phyloP scores from a whole-genome alignment of 2,329 filamentous ascomycete species.

The Pseudogymnoascus sp. region DNA sequence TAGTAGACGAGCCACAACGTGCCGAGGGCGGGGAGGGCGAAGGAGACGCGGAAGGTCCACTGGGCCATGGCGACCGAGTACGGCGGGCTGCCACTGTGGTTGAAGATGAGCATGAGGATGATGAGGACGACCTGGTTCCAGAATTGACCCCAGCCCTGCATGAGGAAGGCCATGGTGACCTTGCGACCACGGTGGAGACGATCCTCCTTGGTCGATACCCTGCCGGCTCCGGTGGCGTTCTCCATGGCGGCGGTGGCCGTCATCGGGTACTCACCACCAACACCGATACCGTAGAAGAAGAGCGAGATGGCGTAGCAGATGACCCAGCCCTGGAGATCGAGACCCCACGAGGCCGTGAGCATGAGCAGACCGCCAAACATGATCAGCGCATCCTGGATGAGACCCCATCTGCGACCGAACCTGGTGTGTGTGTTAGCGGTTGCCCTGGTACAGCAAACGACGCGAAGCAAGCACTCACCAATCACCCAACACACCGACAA shows the following conservation, averaged over 20 bases:
- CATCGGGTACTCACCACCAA: slow-evolving; percentile 91
- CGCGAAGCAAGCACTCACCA: slow-evolving; percentile 38
- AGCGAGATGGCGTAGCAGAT: slow-evolving; percentile 95
- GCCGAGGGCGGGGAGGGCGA: slow-evolving; percentile 82
- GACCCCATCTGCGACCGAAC: slow-evolving; percentile 87
- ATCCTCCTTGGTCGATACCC: slow-evolving; percentile 78
- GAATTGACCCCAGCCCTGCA: slow-evolving; percentile 98
- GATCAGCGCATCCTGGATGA: slow-evolving; percentile 90
- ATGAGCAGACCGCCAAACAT: slow-evolving; percentile 92
- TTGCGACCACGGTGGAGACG: slow-evolving; percentile 93
- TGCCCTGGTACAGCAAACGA: slow-evolving; percentile 13
- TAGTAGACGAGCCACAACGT: slow-evolving; percentile 95
- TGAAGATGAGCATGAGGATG: slow-evolving; percentile 79
- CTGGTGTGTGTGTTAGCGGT: slow-evolving; percentile 42
- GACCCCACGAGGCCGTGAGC: slow-evolving; percentile 85
- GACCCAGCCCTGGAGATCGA: slow-evolving; percentile 85
- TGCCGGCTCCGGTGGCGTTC: slow-evolving; percentile 77
- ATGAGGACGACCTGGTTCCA: slow-evolving; percentile 90
- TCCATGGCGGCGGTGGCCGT: slow-evolving; percentile 95
- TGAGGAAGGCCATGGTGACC: slow-evolving; percentile 91
- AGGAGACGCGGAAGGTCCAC: slow-evolving; percentile 88
- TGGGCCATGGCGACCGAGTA: slow-evolving; percentile 75
- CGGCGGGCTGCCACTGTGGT: slow-evolving; percentile 59
- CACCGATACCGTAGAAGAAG: slow-evolving; percentile 77
- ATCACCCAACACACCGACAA: slow-evolving; percentile 75